phyloP scores from a whole-genome alignment of 169 alveolate genomes.

The Cryptosporidium ryanae region DNA sequence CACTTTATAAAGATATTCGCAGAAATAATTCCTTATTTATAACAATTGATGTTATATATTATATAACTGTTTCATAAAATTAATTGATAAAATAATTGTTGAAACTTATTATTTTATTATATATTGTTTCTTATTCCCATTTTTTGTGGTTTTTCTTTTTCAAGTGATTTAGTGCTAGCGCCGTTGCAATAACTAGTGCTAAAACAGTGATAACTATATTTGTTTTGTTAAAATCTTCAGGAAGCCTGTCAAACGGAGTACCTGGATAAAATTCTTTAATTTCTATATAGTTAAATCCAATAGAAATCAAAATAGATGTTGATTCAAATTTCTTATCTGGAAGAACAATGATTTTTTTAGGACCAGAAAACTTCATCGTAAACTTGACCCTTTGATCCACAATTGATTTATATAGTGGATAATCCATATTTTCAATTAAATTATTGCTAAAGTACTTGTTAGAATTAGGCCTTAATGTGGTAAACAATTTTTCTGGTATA shows the following conservation, averaged over 20 bases:
- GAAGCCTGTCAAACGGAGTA: conserved; percentile 28
- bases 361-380: conserved; percentile 13
- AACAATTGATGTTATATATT: neutral
- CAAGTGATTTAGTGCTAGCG: neutral
- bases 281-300: conserved; percentile 22
- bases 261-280: conserved; percentile 19
- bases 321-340: conserved; percentile 39
- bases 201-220: conserved; percentile 9
- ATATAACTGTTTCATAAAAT: neutral
- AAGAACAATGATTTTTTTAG: conserved; percentile 4
- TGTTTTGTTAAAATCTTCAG: conserved; percentile 19
- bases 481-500: conserved; percentile 35
- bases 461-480: conserved; percentile 15
- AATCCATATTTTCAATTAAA: conserved; percentile 1
- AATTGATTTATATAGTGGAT: conserved; percentile 14
- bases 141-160: neutral
- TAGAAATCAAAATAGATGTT: conserved; percentile 8
- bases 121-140: no score
- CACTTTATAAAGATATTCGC: neutral
- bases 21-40: neutral
- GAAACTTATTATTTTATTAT: neutral
- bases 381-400: conserved; percentile 11
- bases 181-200: conserved; percentile 11
- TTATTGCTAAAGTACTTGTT: neutral
- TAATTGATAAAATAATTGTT: neutral